Conservation (phyloP, 1,284 basidiomycete species). For the Chiua sp. region DNA sequence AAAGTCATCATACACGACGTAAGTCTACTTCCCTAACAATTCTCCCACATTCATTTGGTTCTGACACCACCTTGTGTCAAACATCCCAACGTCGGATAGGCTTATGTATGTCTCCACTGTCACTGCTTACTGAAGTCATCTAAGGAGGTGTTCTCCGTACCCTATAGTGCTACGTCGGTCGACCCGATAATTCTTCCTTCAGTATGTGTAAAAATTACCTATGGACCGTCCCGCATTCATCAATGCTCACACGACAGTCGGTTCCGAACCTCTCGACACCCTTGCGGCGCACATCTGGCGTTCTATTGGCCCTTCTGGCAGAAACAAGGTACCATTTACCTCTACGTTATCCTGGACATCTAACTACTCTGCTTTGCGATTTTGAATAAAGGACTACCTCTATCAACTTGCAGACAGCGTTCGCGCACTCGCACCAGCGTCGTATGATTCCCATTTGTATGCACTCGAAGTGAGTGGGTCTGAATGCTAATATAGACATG, state of each 20-base stretch:
- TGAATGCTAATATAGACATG: background rate
- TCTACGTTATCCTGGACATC: too few relatives aligned
- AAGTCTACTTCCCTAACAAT: constrained; percentile 11
- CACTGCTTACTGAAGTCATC: too few relatives aligned
- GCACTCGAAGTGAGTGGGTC: constrained; percentile 65
- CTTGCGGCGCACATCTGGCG: constrained; percentile 75
- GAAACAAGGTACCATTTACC: constrained; percentile 67
- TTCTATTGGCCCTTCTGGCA: constrained; percentile 82
- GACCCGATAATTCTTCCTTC: constrained; percentile 68
- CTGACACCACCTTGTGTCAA: background rate
- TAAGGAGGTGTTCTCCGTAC: too few relatives aligned
- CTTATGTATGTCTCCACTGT: constrained; percentile 18
- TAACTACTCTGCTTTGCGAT: background rate
- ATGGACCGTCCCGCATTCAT: background rate
- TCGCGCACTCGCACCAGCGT: constrained; percentile 71
- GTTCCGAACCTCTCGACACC: constrained; percentile 72
- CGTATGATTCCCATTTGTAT: constrained; percentile 78
- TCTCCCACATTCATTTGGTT: too few relatives aligned
- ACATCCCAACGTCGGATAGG: constrained; percentile 11
- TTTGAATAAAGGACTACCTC: constrained; percentile 69
- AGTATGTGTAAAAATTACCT: constrained; percentile 38
- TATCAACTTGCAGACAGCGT: constrained; percentile 75
- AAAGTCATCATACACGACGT: constrained; percentile 49
- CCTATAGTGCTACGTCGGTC: constrained; percentile 63
- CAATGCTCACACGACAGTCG: constrained; percentile 53